These are phyloP conservation scores for Camelina sativa DNA, from an alignment of 345 rosid genomes.

Conservation along the genomic window DNA sequence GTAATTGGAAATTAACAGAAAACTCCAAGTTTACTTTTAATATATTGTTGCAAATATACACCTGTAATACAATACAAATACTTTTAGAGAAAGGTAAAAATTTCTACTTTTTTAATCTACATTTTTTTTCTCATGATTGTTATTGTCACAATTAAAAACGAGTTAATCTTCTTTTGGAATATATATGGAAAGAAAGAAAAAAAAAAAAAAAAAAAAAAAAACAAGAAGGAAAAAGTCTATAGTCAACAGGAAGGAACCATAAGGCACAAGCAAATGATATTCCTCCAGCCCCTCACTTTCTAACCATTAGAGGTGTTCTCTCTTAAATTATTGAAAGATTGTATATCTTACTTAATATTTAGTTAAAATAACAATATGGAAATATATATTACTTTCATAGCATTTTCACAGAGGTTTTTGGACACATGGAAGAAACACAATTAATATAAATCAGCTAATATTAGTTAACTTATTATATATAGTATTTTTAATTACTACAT, in stretches of 20 bases:
- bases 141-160: background rate
- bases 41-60: too few relatives aligned
- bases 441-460: background rate
- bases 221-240: slow-evolving; percentile 40
- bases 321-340: slow-evolving; percentile 6
- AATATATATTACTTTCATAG: background rate
- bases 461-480: background rate
- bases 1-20: too few relatives aligned
- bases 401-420: slow-evolving; percentile 24
- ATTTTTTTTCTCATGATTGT: background rate
- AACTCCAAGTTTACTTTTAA: too few relatives aligned
- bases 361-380: background rate
- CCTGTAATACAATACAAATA: too few relatives aligned
- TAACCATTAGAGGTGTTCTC: slow-evolving; percentile 37
- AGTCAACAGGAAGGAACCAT: slow-evolving; percentile 47
- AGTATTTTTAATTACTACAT: background rate
- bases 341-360: background rate
- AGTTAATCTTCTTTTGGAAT: slow-evolving; percentile 29
- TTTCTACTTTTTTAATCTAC: background rate
- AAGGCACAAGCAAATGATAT: slow-evolving; percentile 46
- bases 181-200: slow-evolving; percentile 20
- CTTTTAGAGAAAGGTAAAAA: too few relatives aligned
- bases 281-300: slow-evolving; percentile 44
- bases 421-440: slow-evolving; percentile 24
- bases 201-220: slow-evolving; percentile 3